Conservation (phyloP, 305 asterid genomes). For the Solanum aculeatissimum region DNA sequence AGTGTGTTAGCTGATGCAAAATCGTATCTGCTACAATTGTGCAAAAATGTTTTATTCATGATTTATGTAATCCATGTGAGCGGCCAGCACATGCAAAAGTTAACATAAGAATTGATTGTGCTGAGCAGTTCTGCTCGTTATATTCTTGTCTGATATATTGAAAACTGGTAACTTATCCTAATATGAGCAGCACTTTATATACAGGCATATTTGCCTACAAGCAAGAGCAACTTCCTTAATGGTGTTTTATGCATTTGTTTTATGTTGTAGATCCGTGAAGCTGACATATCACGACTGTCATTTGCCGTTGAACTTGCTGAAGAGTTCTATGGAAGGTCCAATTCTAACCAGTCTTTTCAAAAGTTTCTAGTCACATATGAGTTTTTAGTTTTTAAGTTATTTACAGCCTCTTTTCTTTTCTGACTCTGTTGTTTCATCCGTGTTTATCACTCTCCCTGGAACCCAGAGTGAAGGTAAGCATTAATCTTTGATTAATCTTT, state of each 20-base stretch:
- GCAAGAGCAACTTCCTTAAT: background rate
- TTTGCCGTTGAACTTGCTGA: constrained; percentile 99
- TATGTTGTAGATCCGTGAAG: constrained; percentile 77
- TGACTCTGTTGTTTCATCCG: constrained; percentile 13
- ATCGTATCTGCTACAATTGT: background rate
- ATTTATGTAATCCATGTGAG: background rate
- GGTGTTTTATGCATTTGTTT: background rate
- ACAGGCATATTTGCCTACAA: background rate
- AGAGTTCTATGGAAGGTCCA: constrained; percentile 93
- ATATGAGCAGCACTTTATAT: background rate
- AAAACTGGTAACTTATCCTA: background rate
- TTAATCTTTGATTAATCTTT: background rate
- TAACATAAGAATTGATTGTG: background rate
- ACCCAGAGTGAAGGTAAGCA: constrained; percentile 84
- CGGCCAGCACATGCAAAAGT: background rate
- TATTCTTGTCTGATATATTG: background rate
- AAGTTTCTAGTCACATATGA: background rate
- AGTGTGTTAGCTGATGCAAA: background rate
- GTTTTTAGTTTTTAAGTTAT: constrained; percentile 4
- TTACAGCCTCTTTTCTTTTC: constrained; percentile 9
- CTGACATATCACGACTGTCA: constrained; percentile 90
- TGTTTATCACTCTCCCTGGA: background rate
- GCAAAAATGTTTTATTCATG: background rate
- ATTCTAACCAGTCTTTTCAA: background rate
- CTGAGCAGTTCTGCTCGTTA: background rate